These are phyloP conservation scores for Mucor plumbeus DNA, from an alignment of 371 early-diverging fungal species.

Conservation along the genomic window DNA sequence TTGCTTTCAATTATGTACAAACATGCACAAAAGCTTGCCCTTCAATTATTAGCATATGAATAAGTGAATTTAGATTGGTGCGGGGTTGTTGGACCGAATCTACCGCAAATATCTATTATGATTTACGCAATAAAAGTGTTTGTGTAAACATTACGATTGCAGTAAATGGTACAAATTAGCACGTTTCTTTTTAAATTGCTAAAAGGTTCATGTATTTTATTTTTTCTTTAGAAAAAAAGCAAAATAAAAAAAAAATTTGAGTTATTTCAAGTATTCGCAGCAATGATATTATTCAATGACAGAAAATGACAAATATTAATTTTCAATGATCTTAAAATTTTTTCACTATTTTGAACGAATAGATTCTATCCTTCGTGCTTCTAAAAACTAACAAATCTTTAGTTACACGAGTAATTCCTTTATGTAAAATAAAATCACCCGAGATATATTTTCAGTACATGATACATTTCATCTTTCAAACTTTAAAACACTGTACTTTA, in stretches of 20 bases:
- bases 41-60: background rate
- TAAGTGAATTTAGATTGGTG: background rate
- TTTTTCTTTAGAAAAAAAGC: no score
- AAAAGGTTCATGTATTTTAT: background rate
- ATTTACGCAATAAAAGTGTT: conserved; percentile 3
- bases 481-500: background rate
- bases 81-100: conserved; percentile 8
- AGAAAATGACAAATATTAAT: conserved; percentile 5
- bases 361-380: conserved; percentile 8
- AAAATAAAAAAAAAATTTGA: background rate
- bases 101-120: background rate
- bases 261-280: background rate
- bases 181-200: background rate
- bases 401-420: conserved; percentile 9
- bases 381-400: background rate
- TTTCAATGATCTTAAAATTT: conserved; percentile 9
- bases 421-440: conserved; percentile 7
- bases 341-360: conserved; percentile 1
- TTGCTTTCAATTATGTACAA: background rate
- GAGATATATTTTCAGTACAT: conserved; percentile 1
- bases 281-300: background rate
- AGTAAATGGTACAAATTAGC: conserved; percentile 2
- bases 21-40: background rate
- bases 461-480: background rate
- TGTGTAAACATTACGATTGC: conserved; percentile 14